Evolutionary conservation across 305 asterid genomes (phyloP).

Genomic region (Fraxinus greggii): DNA sequence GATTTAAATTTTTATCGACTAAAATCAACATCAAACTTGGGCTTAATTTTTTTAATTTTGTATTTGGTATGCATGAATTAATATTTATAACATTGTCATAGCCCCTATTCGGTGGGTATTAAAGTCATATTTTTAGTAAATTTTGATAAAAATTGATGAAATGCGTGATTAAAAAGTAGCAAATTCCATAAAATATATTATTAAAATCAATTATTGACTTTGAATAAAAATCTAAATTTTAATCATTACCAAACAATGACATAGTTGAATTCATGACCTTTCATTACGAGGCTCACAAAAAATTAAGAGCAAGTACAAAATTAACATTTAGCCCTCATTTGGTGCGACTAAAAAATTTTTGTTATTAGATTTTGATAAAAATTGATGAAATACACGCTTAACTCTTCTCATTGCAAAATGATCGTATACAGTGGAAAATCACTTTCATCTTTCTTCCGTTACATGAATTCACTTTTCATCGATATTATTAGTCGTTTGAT

Average conservation of each 20-base stretch:
- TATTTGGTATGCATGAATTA: neutral
- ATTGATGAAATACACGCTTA: neutral
- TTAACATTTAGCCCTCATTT: neutral
- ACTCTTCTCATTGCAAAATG: neutral
- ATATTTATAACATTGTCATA: no score
- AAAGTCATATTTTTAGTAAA: no score
- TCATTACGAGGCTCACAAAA: neutral
- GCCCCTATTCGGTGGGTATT: neutral
- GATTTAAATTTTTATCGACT: neutral
- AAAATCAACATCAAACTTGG: neutral
- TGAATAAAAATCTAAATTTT: neutral
- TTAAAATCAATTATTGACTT: no score
- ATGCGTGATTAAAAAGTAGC: no score
- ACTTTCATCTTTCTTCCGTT: neutral
- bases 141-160: no score
- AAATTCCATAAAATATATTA: no score
- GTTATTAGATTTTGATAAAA: neutral
- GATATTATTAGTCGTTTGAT: neutral
- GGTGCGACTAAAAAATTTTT: neutral
- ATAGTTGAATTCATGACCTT: neutral
- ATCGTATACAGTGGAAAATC: neutral
- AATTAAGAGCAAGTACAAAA: neutral
- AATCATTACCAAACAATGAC: no score
- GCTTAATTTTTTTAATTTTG: no score
- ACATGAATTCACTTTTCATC: neutral